Percentiles rank a stretch among this genome's conserved stretches.
Evolutionary conservation across 805 yeast species (phyloP).

Genomic region (Yueomyces sp.): DNA sequence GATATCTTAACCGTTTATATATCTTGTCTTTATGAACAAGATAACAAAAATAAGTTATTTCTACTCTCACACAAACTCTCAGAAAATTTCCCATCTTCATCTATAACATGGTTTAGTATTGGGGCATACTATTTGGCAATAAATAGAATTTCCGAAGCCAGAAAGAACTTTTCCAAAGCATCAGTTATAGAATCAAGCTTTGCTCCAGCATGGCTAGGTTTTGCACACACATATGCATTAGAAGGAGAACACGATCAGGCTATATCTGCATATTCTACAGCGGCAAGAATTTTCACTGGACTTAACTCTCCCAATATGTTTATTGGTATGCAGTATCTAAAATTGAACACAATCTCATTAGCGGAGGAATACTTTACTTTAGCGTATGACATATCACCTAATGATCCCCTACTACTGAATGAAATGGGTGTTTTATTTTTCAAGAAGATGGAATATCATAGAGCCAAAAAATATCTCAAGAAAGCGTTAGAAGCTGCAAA

Average conservation of each 20-base stretch:
- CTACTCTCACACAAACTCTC: conserved; percentile 74
- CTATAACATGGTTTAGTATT: conserved; percentile 85
- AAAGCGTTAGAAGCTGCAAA: conserved; percentile 62
- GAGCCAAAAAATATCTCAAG: conserved; percentile 57
- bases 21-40: conserved; percentile 74
- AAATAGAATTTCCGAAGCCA: conserved; percentile 63
- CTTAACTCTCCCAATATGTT: conserved; percentile 82
- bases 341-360: conserved; percentile 66
- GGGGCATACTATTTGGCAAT: conserved; percentile 67
- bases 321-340: conserved; percentile 91
- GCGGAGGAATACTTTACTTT: conserved; percentile 78
- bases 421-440: conserved; percentile 89
- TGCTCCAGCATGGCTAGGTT: conserved; percentile 96
- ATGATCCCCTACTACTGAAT: conserved; percentile 78
- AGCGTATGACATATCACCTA: conserved; percentile 63
- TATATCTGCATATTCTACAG: conserved; percentile 91
- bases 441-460: conserved; percentile 51
- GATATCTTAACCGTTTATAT: conserved; percentile 64
- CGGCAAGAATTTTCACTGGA: conserved; percentile 82
- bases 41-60: conserved; percentile 70
- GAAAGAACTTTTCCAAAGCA: conserved; percentile 79
- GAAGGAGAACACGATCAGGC: conserved; percentile 99
- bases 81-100: conserved; percentile 65
- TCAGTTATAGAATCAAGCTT: conserved; percentile 79
- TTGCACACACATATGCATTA: conserved; percentile 93